Evolutionary conservation across 2,329 filamentous ascomycete species (phyloP), one percentile per base, ranked within the genome.

Genomic region (Coniochaeta hoffmannii): DNA sequence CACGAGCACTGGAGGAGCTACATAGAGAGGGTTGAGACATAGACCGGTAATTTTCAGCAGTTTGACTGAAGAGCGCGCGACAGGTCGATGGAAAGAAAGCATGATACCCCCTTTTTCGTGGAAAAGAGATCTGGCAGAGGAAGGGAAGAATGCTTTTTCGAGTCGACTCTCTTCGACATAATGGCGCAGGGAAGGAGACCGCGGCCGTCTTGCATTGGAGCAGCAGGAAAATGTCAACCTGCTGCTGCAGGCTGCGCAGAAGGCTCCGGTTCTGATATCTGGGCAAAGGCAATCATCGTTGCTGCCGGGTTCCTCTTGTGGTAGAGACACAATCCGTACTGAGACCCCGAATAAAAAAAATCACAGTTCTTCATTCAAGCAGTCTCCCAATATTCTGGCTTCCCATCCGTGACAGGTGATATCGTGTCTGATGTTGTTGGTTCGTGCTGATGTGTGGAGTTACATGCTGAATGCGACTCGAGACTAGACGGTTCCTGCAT

Each of bases 61-160:
- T 60, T 60, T 58, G 58, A 63, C 57, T 60, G 58, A 55, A 58
- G 58, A 57, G 59, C 59, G 57, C 56, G 41, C 58, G 57, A n/a
- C 57, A 56, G 58, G 58, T 59, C 34, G 55, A 53, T 41, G 55
- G 55, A 57, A 53, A 61, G 55, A 57, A 53, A 61, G 62, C 64
- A 65, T 65, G 64, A 65, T 65, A 65, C 64, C 64, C n/a, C 63
- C 60, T 64, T 62, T 62, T 56, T 50, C 31, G 49, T 19, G 34
- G 59, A 63, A n/a, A n/a, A 57, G 60, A 63, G 54, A 54, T 56
- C 54, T 57, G 53, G 56, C 54, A 54, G 60, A 59, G 58, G 56
- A 51, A 56, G 61, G 60, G 55, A 57, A 31, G 46, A 59, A 31
- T 61, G 58, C 59, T 60, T 62, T 56, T 55, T n/a, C n/a, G 54